Percentiles rank a stretch among this genome's conserved stretches.
These are phyloP conservation scores for Kurtzmaniella quercitrusa DNA, from an alignment of 1,139 yeast species.

Conservation along the genomic window DNA sequence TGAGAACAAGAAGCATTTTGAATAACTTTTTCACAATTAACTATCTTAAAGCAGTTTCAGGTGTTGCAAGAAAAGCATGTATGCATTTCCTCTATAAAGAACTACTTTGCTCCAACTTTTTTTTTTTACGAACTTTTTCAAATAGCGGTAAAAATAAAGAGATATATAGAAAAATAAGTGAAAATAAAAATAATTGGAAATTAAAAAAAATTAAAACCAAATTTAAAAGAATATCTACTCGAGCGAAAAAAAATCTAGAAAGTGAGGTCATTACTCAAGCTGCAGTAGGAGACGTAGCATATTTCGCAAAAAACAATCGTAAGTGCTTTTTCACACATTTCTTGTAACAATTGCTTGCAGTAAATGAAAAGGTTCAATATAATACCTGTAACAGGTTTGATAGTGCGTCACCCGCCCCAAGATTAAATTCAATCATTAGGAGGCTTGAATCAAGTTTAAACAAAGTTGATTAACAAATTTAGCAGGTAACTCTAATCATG, in stretches of 20 bases:
- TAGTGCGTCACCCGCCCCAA: conserved; percentile 2
- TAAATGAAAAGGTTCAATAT: background rate
- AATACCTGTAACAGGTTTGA: background rate
- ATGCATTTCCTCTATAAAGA: background rate
- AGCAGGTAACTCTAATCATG: too few species aligned
- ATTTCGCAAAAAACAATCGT: background rate
- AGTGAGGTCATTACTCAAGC: background rate
- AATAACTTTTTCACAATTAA: background rate
- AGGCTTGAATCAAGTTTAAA: background rate
- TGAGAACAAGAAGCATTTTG: too few species aligned
- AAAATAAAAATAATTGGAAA: background rate
- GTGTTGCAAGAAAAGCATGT: background rate
- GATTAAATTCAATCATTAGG: background rate
- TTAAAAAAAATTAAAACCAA: background rate
- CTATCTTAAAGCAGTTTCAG: background rate
- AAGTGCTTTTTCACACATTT: background rate
- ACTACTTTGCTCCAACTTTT: background rate
- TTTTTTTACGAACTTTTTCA: too few species aligned
- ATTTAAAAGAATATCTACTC: too few species aligned
- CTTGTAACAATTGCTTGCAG: background rate
- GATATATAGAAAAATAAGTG: background rate
- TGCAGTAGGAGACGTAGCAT: background rate
- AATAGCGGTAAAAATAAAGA: background rate
- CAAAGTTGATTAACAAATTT: too few species aligned
- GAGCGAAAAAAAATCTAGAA: background rate